phyloP scores from a whole-genome alignment of 805 yeast species.

The Kodamaea hsintzibuensis region DNA sequence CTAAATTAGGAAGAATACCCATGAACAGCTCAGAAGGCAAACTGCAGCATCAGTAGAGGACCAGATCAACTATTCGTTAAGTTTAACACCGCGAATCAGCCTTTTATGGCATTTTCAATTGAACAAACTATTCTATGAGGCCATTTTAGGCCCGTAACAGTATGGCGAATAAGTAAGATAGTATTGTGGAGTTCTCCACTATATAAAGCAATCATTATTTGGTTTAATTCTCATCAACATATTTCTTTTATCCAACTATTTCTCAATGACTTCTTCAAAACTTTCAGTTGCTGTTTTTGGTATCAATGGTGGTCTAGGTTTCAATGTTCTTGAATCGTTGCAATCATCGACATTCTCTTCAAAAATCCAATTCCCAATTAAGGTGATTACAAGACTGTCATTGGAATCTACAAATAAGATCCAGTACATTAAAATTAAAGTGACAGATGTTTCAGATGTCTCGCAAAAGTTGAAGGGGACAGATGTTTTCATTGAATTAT shows the following conservation, averaged over 20 bases:
- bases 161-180: too few relatives aligned
- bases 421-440: conserved; percentile 38
- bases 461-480: conserved; percentile 43
- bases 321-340: conserved; percentile 47
- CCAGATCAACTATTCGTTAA: too few relatives aligned
- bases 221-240: too few relatives aligned
- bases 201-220: too few relatives aligned
- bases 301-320: conserved; percentile 51
- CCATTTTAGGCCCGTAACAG: too few relatives aligned
- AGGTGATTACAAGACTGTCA: not conserved
- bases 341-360: conserved; percentile 41
- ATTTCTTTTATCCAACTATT: not conserved
- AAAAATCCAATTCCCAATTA: conserved; percentile 45
- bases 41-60: too few relatives aligned
- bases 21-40: too few relatives aligned
- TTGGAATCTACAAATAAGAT: conserved; percentile 31
- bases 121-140: too few relatives aligned
- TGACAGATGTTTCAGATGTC: conserved; percentile 23
- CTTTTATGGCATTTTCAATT: too few relatives aligned
- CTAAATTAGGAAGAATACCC: too few relatives aligned
- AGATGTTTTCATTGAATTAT: conserved; percentile 54
- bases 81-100: too few relatives aligned
- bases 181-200: too few relatives aligned
- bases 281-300: conserved; percentile 51
- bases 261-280: not conserved